phyloP scores from a whole-genome alignment of 169 alveolate genomes.

The Perkinsus chesapeaki region DNA sequence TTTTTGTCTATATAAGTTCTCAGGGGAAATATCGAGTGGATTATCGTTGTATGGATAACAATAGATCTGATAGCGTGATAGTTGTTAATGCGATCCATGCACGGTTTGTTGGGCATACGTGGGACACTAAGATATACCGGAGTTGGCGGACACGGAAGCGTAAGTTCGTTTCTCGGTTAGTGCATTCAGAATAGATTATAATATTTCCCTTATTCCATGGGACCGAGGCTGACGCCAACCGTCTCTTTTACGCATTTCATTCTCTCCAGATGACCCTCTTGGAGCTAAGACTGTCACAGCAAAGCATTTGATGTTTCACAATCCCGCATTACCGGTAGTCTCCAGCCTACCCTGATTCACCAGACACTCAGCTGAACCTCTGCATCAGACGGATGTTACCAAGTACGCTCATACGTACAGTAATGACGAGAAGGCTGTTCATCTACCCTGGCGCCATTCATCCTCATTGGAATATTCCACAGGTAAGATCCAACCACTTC shows the following conservation, averaged over 20 bases:
- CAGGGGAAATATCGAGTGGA: constrained; percentile 37
- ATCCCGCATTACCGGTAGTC: constrained; percentile 73
- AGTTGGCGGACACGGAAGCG: constrained; percentile 61
- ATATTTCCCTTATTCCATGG: too few relatives aligned
- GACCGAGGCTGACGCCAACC: too few relatives aligned
- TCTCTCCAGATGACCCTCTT: constrained; percentile 53
- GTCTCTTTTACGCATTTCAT: background rate
- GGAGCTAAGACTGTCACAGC: constrained; percentile 76
- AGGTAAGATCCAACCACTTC: too few relatives aligned
- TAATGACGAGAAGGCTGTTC: constrained; percentile 46
- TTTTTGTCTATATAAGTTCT: background rate
- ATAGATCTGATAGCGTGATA: constrained; percentile 57
- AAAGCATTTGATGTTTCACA: constrained; percentile 73
- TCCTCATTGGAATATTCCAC: constrained; percentile 80
- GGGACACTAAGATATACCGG: constrained; percentile 80
- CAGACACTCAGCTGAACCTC: constrained; percentile 46
- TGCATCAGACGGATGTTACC: constrained; percentile 80
- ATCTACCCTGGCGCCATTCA: constrained; percentile 78
- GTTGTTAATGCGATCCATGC: constrained; percentile 76
- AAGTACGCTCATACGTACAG: constrained; percentile 46
- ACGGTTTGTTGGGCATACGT: constrained; percentile 70
- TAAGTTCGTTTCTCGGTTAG: background rate
- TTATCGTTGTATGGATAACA: background rate
- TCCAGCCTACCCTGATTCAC: background rate
- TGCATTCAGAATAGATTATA: too few relatives aligned